Evolutionary conservation across 768 basidiomycete genomes (phyloP).

Genomic region (Omphalotus guepiniiformis): DNA sequence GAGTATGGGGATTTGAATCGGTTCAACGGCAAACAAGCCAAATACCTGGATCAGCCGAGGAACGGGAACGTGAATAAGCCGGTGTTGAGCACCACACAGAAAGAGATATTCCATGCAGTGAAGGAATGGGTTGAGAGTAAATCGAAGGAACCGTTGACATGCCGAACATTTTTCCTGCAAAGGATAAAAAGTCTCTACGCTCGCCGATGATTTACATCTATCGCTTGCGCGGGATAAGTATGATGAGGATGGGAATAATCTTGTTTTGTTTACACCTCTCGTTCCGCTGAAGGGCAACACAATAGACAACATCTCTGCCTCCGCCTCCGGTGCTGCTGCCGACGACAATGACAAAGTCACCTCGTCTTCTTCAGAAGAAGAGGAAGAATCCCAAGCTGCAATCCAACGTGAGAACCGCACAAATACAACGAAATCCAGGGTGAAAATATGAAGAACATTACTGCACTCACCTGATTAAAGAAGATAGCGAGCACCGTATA

Average conservation of each 20-base stretch:
- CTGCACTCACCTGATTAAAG: too few species aligned
- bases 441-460: too few species aligned
- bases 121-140: constrained; percentile 62
- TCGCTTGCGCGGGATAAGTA: constrained; percentile 90
- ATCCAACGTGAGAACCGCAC: too few species aligned
- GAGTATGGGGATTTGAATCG: constrained; percentile 88
- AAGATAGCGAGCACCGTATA: too few species aligned
- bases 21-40: constrained; percentile 91
- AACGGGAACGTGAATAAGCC: constrained; percentile 17
- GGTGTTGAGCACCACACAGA: constrained; percentile 72
- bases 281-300: too few species aligned
- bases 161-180: constrained; percentile 74
- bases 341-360: too few species aligned
- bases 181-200: constrained; percentile 66
- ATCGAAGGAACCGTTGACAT: constrained; percentile 53
- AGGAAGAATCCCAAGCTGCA: too few species aligned
- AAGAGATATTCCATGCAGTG: constrained; percentile 74
- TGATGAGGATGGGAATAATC: constrained; percentile 74
- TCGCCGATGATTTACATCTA: constrained; percentile 77
- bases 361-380: too few species aligned
- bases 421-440: too few species aligned
- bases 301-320: too few species aligned
- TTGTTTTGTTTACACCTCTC: constrained; percentile 53
- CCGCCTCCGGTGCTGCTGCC: too few species aligned
- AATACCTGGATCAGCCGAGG: constrained; percentile 65